These are phyloP conservation scores for Halteria grandinella DNA, from an alignment of 73 alveolate species.

Conservation along the genomic window DNA sequence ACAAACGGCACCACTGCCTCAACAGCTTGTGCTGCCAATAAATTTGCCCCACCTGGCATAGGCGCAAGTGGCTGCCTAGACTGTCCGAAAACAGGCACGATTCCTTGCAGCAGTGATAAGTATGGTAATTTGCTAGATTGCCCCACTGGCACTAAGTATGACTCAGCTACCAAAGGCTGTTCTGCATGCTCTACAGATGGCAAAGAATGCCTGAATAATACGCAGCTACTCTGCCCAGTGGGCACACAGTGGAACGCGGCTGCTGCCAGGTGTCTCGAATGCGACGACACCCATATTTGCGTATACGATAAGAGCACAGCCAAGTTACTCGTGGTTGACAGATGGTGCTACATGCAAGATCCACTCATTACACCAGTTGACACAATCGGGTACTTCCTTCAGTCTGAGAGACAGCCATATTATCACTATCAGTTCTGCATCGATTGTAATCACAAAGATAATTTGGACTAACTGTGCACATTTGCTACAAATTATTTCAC, in stretches of 20 bases:
- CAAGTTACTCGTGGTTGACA: background rate
- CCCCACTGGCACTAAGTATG: slow-evolving; percentile 9
- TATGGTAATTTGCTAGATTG: background rate
- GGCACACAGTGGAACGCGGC: background rate
- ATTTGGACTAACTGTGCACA: background rate
- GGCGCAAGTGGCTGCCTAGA: too few species aligned
- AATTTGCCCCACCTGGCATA: too few species aligned
- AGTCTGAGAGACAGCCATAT: slow-evolving; percentile 17
- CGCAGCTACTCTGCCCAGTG: background rate
- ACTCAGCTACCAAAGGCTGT: background rate
- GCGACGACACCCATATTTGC: slow-evolving; percentile 1
- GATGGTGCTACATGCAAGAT: slow-evolving; percentile 31
- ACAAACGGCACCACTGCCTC: too few species aligned
- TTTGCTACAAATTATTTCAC: slow-evolving; percentile 47
- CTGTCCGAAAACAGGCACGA: too few species aligned
- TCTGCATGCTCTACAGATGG: background rate
- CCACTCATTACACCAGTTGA: background rate
- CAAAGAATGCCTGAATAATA: slow-evolving; percentile 12
- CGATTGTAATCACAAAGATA: slow-evolving; percentile 9
- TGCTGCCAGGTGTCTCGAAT: background rate
- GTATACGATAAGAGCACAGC: background rate
- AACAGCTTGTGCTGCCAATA: too few species aligned
- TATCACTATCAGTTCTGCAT: slow-evolving; percentile 18
- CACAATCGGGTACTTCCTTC: background rate
- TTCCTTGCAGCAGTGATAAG: slow-evolving; percentile 17